Base-by-base conservation (phyloP, 2,329 filamentous ascomycete genomes). In the Exophiala spinifera region DNA sequence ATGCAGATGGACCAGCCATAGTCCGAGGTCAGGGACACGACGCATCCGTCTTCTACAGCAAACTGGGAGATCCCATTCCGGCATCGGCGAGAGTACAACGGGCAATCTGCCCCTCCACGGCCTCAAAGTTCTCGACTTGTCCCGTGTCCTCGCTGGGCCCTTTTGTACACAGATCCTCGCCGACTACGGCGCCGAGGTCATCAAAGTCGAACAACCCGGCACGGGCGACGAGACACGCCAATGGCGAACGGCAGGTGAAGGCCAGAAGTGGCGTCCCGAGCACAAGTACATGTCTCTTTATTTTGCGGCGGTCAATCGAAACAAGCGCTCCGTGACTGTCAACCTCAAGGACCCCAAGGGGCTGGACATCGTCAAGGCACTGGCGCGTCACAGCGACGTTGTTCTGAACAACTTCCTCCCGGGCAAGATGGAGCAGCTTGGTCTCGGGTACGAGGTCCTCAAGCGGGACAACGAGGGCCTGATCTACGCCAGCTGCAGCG, bases 401-500 rank as follows among this genome's bases (percentile, higher is more conserved):
- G 44, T 59, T 66, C 53, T 59, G 40, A 49, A 59, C 34, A 59
- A 59, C 37, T 59, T 59, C 46, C 37, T 55, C 14, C 77, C 77
- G 0, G 73, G 74, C 1, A 74, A 73, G 51, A 69, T 81, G 1
- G 74, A 74, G 0, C 63, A 67, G 0, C 67, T 74, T 15, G 77
- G 78, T 0, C 61, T 78, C 2, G 69, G 71, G 1, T 64, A 69
- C 0, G 67, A 70, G 7, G 67, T 71, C 0, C 62, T 81, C 0
- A 61, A 65, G 1, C 60, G 64, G 21, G 46, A 70, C 2, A 79
- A 78, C 28, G 74, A 77, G 0, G 67, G 66, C 1, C 69, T 83
- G 13, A 70, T 83, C 33, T 68, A 74, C 5, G 80, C 78, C 1
- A 80, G 73, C 42, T 61, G 83, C 14, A 80, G 77, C 1, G 79